phyloP scores from a whole-genome alignment of 257 asterid genomes.

The Ocimum tenuiflorum region DNA sequence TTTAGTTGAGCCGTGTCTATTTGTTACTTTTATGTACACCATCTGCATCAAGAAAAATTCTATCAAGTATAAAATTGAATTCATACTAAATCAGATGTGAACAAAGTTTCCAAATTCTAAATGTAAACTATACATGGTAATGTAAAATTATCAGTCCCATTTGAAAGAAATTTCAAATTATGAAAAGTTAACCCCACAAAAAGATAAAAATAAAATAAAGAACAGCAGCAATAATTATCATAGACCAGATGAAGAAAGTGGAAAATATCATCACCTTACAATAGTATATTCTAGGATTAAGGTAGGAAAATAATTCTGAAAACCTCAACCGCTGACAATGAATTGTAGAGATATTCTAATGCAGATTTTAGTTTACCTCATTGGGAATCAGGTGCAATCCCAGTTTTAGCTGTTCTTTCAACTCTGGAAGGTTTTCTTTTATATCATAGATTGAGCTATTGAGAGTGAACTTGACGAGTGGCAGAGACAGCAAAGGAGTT shows the following conservation, averaged over 20 bases:
- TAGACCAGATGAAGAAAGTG: background rate
- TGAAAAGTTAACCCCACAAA: too few species aligned
- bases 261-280: too few species aligned
- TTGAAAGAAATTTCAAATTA: background rate
- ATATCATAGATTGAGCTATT: conserved; percentile 64
- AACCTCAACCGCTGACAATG: background rate
- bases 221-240: too few species aligned
- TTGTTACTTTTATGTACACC: conserved; percentile 53
- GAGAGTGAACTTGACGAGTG: conserved; percentile 64
- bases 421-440: conserved; percentile 46
- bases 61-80: background rate
- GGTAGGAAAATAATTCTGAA: background rate
- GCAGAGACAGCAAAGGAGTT: conserved; percentile 29
- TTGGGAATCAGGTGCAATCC: conserved; percentile 50
- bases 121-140: background rate
- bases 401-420: conserved; percentile 57
- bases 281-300: too few species aligned
- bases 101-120: background rate
- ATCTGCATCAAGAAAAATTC: conserved; percentile 33
- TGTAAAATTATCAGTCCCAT: background rate
- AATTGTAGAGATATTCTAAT: background rate
- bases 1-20: conserved; percentile 63
- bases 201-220: too few species aligned
- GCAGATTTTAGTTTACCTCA: conserved; percentile 44
- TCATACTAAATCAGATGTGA: background rate